phyloP scores from a whole-genome alignment of 176 grass and related monocot genomes.

The Chloris gayana region DNA sequence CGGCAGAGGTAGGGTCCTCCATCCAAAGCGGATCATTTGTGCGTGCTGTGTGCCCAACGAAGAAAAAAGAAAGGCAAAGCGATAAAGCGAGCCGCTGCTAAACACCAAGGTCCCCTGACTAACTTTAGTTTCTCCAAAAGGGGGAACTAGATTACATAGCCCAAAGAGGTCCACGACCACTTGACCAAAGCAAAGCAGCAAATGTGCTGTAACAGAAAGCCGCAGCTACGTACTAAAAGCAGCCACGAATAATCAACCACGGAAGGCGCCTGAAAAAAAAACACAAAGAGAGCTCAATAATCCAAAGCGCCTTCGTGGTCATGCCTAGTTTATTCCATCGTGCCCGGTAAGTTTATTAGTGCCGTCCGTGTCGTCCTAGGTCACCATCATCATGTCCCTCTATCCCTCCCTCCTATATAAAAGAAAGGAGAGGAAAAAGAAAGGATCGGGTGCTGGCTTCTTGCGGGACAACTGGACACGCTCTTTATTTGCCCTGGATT shows the following conservation, averaged over 20 bases:
- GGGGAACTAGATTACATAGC: background rate
- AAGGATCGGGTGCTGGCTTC: background rate
- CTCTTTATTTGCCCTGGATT: background rate
- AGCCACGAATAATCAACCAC: too few species aligned
- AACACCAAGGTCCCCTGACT: background rate
- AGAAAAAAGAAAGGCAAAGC: too few species aligned
- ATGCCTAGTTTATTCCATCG: too few species aligned
- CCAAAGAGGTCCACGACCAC: background rate
- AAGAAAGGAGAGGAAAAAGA: too few species aligned
- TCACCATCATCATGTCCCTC: background rate
- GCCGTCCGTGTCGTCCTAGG: background rate
- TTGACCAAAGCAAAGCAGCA: background rate
- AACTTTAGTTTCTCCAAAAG: background rate
- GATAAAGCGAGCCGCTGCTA: background rate
- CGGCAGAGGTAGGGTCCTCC: too few species aligned
- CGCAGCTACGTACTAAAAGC: too few species aligned
- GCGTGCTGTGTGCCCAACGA: too few species aligned
- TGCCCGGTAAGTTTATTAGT: background rate
- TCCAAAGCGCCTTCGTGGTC: too few species aligned
- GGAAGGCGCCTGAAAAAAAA: too few species aligned
- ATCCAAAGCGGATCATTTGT: too few species aligned
- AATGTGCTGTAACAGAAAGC: too few species aligned
- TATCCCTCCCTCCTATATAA: background rate
- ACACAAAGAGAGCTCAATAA: too few species aligned
- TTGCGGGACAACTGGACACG: background rate